Conservation (phyloP, 306 rosid species). For the Malus asiatica region DNA sequence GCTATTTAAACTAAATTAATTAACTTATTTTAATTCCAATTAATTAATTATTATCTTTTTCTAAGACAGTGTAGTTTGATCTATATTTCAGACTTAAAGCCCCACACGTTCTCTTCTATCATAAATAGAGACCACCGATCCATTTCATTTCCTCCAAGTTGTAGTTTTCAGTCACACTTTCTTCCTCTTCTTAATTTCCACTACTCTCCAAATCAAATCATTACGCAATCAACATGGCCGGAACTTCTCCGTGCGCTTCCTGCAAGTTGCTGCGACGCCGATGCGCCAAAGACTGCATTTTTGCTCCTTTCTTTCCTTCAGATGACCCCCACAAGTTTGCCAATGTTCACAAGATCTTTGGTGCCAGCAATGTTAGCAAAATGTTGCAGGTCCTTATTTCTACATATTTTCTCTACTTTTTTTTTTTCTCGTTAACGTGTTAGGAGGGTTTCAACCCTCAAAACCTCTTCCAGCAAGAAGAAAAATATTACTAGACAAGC, state of each 20-base stretch:
- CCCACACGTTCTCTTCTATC: constrained; percentile 32
- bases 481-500: neutral
- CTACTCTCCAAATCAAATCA: neutral
- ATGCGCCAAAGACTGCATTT: constrained; percentile 73
- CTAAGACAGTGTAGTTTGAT: neutral
- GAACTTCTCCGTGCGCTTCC: constrained; percentile 87
- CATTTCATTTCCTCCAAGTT: constrained; percentile 8
- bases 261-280: constrained; percentile 87
- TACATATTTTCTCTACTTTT: neutral
- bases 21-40: neutral
- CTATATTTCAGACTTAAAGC: neutral
- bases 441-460: neutral
- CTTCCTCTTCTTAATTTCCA: neutral
- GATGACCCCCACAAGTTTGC: constrained; percentile 87
- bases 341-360: constrained; percentile 89
- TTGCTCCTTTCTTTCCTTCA: constrained; percentile 84
- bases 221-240: constrained; percentile 29
- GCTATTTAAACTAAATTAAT: constrained; percentile 4
- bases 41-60: neutral
- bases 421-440: neutral
- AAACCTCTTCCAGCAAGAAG: neutral
- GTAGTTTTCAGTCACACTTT: neutral
- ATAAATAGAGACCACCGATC: constrained; percentile 25
- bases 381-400: constrained; percentile 58
- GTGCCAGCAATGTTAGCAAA: constrained; percentile 95